Conservation (phyloP, 2,329 filamentous ascomycete species). For the Xylariaceae sp. region DNA sequence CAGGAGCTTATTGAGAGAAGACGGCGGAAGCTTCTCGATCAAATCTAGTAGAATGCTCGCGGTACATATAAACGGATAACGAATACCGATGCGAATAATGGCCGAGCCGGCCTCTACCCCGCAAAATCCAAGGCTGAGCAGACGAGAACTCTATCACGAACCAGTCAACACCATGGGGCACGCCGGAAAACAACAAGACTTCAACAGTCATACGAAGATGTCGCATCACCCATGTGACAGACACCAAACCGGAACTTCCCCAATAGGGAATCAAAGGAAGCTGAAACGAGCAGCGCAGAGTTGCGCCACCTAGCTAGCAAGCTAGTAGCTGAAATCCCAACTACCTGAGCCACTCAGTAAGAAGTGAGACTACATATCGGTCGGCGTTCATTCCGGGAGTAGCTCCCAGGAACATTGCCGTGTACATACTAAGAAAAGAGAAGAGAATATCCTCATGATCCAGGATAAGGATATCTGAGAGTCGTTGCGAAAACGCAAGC, state of each 20-base stretch:
- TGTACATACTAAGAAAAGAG: not conserved
- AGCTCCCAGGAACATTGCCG: not conserved
- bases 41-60: constrained; percentile 44
- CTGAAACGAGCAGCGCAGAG: not conserved
- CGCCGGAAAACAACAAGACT: not conserved
- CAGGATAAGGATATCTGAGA: no score
- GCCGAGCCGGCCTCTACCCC: not conserved
- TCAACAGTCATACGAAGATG: not conserved
- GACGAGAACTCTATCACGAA: not conserved
- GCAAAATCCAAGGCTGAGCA: not conserved
- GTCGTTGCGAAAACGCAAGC: no score
- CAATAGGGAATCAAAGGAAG: not conserved
- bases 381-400: not conserved
- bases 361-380: not conserved
- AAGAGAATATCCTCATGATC: not conserved
- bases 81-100: not conserved
- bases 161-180: not conserved
- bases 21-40: constrained; percentile 76
- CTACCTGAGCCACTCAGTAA: not conserved
- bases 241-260: not conserved
- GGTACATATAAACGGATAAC: not conserved
- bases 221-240: not conserved
- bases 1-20: constrained; percentile 84
- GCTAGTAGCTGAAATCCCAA: not conserved
- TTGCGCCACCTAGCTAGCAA: not conserved